Evolutionary conservation across 1,284 basidiomycete species (phyloP), one percentile per base, ranked within the genome.

Genomic region (Mycena citricolor): DNA sequence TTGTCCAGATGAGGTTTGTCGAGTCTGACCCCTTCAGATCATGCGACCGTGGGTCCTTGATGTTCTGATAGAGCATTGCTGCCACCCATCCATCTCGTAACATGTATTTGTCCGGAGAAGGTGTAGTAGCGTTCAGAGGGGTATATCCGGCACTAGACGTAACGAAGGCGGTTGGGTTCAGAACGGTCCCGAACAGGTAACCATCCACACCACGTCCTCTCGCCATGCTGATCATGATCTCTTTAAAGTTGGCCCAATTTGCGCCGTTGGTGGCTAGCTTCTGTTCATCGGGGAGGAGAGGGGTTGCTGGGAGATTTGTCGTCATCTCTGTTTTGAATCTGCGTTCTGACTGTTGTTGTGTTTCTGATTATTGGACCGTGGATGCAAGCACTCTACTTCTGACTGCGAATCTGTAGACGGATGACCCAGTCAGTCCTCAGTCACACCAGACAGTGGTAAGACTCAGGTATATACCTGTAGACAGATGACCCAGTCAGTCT

Each of bases 31-130:
- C 12, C 14, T 25, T 33, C 25, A 47, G 17, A 1, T 39, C 39
- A 22, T 47, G 44, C 3, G 32, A 30, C 22, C 34, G 32, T 8
- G 22, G 39, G 31, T 41, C 39, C 31, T 41, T 41, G 14, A 41
- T 32, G 20, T 41, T 41, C 39, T 41, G 39, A 16, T 33, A 41
- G 8, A 41, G 5, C 39, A 41, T 41, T 7, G 39, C 29, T 4
- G 25, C 24, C 12, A 32, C 39, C 5, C 30, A 12, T 12, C 17
- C 28, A 19, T 47, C 32, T 13, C 44, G 44, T 2, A 47, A 34
- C 12, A 41, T 34, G 8, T 10, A 47, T n/a, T 47, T 39, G 10
- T 47, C 44, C 4, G 13, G 13, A 2, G 44, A 41, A 4, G 39
- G 44, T 12, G 28, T 34, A 11, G 19, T 14, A 22, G 44, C 34